Conservation (phyloP, 768 basidiomycete species). For the Pisolithus microcarpus region DNA sequence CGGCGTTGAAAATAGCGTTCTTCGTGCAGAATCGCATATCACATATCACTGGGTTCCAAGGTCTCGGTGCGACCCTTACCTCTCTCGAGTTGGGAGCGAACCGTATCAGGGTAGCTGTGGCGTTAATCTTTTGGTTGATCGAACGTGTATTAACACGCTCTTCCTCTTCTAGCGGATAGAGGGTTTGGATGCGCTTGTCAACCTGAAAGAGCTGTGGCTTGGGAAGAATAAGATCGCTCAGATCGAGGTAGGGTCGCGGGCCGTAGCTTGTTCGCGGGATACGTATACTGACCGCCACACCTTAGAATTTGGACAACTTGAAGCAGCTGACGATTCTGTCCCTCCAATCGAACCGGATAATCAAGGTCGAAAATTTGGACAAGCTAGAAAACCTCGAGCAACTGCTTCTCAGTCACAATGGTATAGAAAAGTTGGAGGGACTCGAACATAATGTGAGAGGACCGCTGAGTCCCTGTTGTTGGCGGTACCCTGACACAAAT, state of each 20-base stretch:
- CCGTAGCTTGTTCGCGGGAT: background rate
- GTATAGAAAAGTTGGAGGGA: conserved; percentile 75
- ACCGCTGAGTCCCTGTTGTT: background rate
- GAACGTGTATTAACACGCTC: background rate
- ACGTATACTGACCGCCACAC: background rate
- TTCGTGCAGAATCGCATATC: conserved; percentile 96
- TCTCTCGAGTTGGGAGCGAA: conserved; percentile 95
- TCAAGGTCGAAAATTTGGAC: conserved; percentile 77
- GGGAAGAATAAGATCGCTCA: conserved; percentile 96
- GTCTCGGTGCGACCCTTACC: conserved; percentile 48
- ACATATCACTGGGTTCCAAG: conserved; percentile 61
- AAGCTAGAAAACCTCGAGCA: conserved; percentile 70
- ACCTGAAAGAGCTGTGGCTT: conserved; percentile 89
- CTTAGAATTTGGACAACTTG: conserved; percentile 62
- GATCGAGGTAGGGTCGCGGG: conserved; percentile 55
- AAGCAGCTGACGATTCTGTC: conserved; percentile 78
- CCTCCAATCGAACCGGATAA: conserved; percentile 90
- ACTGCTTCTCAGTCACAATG: conserved; percentile 92
- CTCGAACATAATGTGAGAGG: conserved; percentile 70
- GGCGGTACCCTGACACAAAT: background rate
- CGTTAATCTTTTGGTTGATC: background rate
- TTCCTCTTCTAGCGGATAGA: conserved; percentile 67
- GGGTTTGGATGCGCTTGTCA: conserved; percentile 69
- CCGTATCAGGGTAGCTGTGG: conserved; percentile 58
- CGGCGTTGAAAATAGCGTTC: conserved; percentile 69